Evolutionary conservation across 1,139 yeast species (phyloP).

Genomic region (Kodamaea plutei): DNA sequence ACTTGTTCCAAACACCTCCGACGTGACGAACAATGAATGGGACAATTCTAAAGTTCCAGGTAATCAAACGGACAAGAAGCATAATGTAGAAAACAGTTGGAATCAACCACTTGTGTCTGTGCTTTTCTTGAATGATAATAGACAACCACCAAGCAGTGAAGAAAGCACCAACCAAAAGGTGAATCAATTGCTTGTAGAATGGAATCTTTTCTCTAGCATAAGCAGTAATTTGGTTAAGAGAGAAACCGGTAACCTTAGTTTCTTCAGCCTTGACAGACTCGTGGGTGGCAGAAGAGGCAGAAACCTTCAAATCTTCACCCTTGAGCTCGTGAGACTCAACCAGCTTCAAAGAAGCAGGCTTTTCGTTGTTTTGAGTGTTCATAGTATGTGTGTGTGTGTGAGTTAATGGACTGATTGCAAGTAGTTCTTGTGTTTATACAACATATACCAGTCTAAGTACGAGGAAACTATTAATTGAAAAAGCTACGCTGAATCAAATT

Average conservation of each 20-base stretch:
- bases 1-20: slow-evolving; percentile 39
- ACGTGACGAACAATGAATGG: slow-evolving; percentile 24
- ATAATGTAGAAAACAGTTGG: slow-evolving; percentile 57
- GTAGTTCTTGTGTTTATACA: slow-evolving; percentile 10
- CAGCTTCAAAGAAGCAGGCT: slow-evolving; percentile 3
- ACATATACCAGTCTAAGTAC: background rate
- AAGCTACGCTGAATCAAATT: too few species aligned
- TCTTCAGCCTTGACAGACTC: slow-evolving; percentile 4
- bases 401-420: slow-evolving; percentile 14
- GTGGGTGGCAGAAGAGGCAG: background rate
- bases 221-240: slow-evolving; percentile 2
- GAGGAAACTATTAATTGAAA: too few species aligned
- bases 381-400: background rate
- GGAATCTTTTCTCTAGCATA: slow-evolving; percentile 11
- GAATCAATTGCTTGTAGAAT: slow-evolving; percentile 20
- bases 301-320: slow-evolving; percentile 4
- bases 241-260: slow-evolving; percentile 2
- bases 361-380: slow-evolving; percentile 1
- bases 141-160: slow-evolving; percentile 70
- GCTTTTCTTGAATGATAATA: slow-evolving; percentile 49
- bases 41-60: slow-evolving; percentile 48
- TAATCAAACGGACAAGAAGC: slow-evolving; percentile 51
- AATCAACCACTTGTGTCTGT: slow-evolving; percentile 57
- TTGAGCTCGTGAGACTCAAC: slow-evolving; percentile 1
- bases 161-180: slow-evolving; percentile 37